A percentile compares a stretch with the other conserved stretches of the same genome.
Conservation (phyloP, 495 filamentous ascomycete genomes). For the Cryomyces minteri region DNA sequence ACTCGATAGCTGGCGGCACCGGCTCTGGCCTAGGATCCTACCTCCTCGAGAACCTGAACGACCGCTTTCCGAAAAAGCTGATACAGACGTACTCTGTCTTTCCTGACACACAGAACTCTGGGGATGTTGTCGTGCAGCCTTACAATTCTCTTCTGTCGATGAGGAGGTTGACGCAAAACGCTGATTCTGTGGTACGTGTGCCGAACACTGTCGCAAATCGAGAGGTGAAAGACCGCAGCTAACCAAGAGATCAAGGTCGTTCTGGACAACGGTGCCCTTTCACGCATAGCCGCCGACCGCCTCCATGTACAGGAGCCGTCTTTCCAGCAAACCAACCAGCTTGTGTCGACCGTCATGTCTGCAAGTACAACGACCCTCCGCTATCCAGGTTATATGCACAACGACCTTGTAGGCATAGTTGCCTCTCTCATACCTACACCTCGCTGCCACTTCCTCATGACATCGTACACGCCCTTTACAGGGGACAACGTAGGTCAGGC, state of each 20-base stretch:
- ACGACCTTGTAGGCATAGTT: conserved; percentile 91
- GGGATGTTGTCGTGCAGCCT: conserved; percentile 90
- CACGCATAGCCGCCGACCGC: conserved; percentile 83
- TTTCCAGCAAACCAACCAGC: conserved; percentile 92
- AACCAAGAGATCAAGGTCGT: conserved; percentile 38
- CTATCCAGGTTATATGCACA: conserved; percentile 99
- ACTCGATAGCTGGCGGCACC: conserved; percentile 94
- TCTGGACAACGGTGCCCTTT: conserved; percentile 85
- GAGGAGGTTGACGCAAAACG: conserved; percentile 81
- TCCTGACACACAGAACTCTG: conserved; percentile 65
- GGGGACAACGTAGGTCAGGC: conserved; percentile 89
- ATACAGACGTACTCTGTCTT: conserved; percentile 99
- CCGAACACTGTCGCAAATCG: background rate
- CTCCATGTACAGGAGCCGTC: conserved; percentile 88
- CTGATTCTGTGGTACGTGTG: conserved; percentile 63
- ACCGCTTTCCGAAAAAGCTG: conserved; percentile 94
- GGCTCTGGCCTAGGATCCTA: conserved; percentile 89
- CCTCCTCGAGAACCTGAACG: conserved; percentile 89
- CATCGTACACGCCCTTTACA: conserved; percentile 93
- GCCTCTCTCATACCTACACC: conserved; percentile 92
- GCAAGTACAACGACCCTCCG: conserved; percentile 89
- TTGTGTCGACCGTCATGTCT: conserved; percentile 97
- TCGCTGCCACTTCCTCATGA: conserved; percentile 94
- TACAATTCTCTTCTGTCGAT: conserved; percentile 94
- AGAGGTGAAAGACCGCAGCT: background rate